Conservation (phyloP, 2,329 filamentous ascomycete genomes). For the Aspergillaceae sp. region DNA sequence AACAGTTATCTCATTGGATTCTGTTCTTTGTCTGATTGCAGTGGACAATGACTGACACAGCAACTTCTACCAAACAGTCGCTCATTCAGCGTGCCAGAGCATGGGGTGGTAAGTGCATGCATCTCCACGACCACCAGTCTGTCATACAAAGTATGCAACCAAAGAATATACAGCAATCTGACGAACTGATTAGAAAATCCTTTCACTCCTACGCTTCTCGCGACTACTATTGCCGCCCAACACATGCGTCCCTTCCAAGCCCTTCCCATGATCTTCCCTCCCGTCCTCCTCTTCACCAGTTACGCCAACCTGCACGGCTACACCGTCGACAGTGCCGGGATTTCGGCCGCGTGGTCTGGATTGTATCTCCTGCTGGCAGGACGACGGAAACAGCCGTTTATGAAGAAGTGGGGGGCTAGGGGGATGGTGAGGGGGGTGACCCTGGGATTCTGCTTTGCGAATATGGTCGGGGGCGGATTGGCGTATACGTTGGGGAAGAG, state of each 20-base stretch:
- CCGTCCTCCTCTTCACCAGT: constrained; percentile 55
- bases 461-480: constrained; percentile 39
- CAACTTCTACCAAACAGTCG: constrained; percentile 30
- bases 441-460: constrained; percentile 39
- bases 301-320: constrained; percentile 58
- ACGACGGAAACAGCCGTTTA: constrained; percentile 43
- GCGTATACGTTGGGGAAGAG: constrained; percentile 39
- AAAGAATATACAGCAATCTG: no score
- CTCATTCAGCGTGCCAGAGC: constrained; percentile 30
- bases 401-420: constrained; percentile 38
- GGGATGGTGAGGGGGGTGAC: constrained; percentile 39
- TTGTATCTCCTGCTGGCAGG: constrained; percentile 56
- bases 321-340: constrained; percentile 55
- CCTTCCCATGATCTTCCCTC: constrained; percentile 59
- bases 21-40: not conserved
- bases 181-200: constrained; percentile 45
- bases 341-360: constrained; percentile 57
- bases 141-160: no score
- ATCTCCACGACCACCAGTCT: not conserved
- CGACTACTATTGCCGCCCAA: constrained; percentile 58
- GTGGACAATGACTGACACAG: constrained; percentile 17
- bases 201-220: constrained; percentile 56
- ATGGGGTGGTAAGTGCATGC: constrained; percentile 33
- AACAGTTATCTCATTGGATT: not conserved
- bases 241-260: constrained; percentile 58